Conservation (phyloP, 2,329 filamentous ascomycete species). For the Aspergillus novoparasiticus region DNA sequence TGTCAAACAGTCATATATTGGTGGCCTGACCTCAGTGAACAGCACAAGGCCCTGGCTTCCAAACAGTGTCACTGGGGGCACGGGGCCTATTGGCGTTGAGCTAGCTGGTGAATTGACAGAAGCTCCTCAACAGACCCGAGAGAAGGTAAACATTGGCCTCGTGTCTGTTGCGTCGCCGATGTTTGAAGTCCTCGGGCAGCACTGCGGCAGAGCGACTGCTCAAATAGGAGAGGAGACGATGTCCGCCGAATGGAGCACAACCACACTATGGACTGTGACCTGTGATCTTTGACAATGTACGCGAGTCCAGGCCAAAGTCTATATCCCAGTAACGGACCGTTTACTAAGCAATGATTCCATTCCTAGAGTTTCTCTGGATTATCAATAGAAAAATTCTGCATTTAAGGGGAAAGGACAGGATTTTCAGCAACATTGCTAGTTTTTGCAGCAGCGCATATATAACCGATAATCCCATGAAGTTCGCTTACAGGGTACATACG, state of each 20-base stretch:
- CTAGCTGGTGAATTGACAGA: neutral
- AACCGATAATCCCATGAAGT: neutral
- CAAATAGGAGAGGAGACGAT: neutral
- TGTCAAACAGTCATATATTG: neutral
- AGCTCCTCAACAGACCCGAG: neutral
- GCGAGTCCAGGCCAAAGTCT: neutral
- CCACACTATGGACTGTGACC: neutral
- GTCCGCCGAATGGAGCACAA: neutral
- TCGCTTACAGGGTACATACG: neutral
- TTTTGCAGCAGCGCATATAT: neutral
- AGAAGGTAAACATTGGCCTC: neutral
- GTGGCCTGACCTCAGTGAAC: neutral
- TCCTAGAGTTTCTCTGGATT: neutral
- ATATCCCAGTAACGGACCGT: neutral
- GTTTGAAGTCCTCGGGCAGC: neutral
- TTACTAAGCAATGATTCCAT: too few relatives aligned
- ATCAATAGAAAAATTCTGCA: neutral
- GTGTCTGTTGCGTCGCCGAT: neutral
- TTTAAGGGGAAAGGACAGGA: neutral
- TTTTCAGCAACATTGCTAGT: neutral
- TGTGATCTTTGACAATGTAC: neutral
- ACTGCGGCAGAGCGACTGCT: neutral
- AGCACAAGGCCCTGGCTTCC: neutral
- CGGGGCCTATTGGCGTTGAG: neutral
- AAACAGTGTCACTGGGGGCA: neutral